phyloP scores from a whole-genome alignment of 495 filamentous ascomycete genomes.

The Daldinia vernicosa region DNA sequence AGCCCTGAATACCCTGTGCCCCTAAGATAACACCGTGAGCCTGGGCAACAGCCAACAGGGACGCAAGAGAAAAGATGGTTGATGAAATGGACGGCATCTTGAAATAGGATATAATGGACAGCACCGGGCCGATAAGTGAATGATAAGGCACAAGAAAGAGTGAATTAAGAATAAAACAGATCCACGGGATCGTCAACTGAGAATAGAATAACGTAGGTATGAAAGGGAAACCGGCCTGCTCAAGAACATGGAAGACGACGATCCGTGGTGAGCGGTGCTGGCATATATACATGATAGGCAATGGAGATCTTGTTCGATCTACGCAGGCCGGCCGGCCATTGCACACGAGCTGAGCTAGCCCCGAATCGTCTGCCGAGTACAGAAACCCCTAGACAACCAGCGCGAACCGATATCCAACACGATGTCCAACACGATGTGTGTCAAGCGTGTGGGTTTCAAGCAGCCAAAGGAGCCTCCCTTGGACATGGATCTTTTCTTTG shows the following conservation, averaged over 20 bases:
- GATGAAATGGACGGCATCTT: slow-evolving; percentile 47
- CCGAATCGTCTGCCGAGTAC: slow-evolving; percentile 21
- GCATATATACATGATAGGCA: slow-evolving; percentile 33
- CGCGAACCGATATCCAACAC: slow-evolving; percentile 42
- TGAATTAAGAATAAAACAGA: slow-evolving; percentile 49
- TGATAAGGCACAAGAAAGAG: slow-evolving; percentile 48
- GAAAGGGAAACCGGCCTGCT: slow-evolving; percentile 45
- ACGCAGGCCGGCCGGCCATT: slow-evolving; percentile 9
- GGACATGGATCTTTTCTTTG: slow-evolving; percentile 19
- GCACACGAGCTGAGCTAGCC: slow-evolving; percentile 1
- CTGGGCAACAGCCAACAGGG: slow-evolving; percentile 48
- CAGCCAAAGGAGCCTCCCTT: slow-evolving; percentile 30
- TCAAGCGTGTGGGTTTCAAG: slow-evolving; percentile 42
- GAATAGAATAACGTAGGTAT: slow-evolving; percentile 45
- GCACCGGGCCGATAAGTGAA: slow-evolving; percentile 41
- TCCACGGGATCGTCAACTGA: slow-evolving; percentile 47
- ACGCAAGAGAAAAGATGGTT: slow-evolving; percentile 47
- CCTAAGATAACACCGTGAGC: slow-evolving; percentile 56
- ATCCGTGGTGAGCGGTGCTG: slow-evolving; percentile 28
- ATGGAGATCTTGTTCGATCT: slow-evolving; percentile 23
- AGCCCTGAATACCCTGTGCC: slow-evolving; percentile 53
- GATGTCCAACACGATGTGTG: slow-evolving; percentile 44
- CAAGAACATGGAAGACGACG: slow-evolving; percentile 34
- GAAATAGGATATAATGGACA: slow-evolving; percentile 35
- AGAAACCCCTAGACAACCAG: slow-evolving; percentile 24